Conservation (phyloP, 83 land plant species). For the Larix sibirica region DNA sequence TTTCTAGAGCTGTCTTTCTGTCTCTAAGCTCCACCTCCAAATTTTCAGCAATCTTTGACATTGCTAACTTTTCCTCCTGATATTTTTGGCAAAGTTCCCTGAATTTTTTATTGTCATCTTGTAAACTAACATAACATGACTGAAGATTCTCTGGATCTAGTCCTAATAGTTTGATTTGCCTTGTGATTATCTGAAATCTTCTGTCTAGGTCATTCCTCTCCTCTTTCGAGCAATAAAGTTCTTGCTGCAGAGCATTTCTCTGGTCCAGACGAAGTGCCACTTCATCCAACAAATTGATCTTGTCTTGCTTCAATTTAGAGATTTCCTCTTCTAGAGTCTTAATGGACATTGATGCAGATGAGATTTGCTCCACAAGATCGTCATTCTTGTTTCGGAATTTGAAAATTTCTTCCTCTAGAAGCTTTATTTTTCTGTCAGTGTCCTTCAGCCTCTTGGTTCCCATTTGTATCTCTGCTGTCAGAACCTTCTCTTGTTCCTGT, state of each 20-base stretch:
- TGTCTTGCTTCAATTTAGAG: conserved; percentile 33
- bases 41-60: conserved; percentile 33
- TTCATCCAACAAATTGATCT: conserved; percentile 41
- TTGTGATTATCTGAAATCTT: conserved; percentile 27
- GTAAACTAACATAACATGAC: conserved; percentile 41
- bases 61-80: conserved; percentile 36
- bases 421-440: not conserved
- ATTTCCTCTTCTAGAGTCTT: conserved; percentile 52
- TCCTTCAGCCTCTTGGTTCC: conserved; percentile 37
- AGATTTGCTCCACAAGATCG: conserved; percentile 33
- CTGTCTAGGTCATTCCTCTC: conserved; percentile 42
- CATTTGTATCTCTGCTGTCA: conserved; percentile 36
- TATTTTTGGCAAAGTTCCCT: conserved; percentile 29
- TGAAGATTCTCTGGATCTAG: conserved; percentile 34
- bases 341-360: conserved; percentile 32
- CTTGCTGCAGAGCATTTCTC: conserved; percentile 58
- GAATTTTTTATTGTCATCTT: conserved; percentile 41
- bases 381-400: conserved; percentile 37
- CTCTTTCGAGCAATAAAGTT: conserved; percentile 42
- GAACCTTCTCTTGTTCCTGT: conserved; percentile 35
- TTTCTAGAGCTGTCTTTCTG: conserved; percentile 40
- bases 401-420: conserved; percentile 40
- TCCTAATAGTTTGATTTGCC: conserved; percentile 45
- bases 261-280: conserved; percentile 38
- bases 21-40: conserved; percentile 35